phyloP scores from a whole-genome alignment of 1,284 basidiomycete species.

The Cutaneotrichosporon curvatum region DNA sequence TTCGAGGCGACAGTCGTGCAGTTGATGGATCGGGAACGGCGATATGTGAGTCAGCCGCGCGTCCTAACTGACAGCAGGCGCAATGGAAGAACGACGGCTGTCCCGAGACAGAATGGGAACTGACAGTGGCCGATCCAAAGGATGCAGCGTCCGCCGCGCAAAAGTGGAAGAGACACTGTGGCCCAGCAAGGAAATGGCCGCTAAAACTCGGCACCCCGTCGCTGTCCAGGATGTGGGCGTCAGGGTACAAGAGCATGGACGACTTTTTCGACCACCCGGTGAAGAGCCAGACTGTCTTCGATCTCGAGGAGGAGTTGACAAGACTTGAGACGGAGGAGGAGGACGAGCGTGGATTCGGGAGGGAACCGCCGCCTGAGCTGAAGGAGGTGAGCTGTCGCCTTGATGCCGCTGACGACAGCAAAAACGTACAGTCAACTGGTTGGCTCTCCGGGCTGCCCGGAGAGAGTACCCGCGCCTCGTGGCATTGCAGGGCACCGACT shows the following conservation, averaged over 20 bases:
- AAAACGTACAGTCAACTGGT: conserved; percentile 34
- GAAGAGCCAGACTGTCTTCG: conserved; percentile 8
- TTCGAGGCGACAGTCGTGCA: conserved; percentile 33
- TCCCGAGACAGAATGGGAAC: conserved; percentile 34
- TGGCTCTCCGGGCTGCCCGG: conserved; percentile 31
- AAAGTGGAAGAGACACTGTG: conserved; percentile 19
- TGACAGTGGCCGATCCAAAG: conserved; percentile 21
- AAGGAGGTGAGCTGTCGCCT: conserved; percentile 22
- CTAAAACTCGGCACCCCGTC: conserved; percentile 35
- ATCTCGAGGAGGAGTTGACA: conserved; percentile 27
- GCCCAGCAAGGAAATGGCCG: conserved; percentile 21
- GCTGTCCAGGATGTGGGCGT: conserved; percentile 29
- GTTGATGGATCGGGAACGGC: conserved; percentile 34
- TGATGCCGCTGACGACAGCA: conserved; percentile 6
- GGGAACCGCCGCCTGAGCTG: conserved; percentile 19
- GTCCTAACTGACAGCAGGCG: conserved; percentile 22
- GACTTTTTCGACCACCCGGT: conserved; percentile 26
- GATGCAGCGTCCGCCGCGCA: conserved; percentile 11
- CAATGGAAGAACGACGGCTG: conserved; percentile 44
- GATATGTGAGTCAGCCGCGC: conserved; percentile 27
- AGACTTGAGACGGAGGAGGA: conserved; percentile 32
- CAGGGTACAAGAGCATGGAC: conserved; percentile 28
- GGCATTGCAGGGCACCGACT: conserved; percentile 13
- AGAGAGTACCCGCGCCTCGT: conserved; percentile 28
- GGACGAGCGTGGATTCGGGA: conserved; percentile 37